Conservation (phyloP, 345 rosid genomes). For the Heritiera littoralis region DNA sequence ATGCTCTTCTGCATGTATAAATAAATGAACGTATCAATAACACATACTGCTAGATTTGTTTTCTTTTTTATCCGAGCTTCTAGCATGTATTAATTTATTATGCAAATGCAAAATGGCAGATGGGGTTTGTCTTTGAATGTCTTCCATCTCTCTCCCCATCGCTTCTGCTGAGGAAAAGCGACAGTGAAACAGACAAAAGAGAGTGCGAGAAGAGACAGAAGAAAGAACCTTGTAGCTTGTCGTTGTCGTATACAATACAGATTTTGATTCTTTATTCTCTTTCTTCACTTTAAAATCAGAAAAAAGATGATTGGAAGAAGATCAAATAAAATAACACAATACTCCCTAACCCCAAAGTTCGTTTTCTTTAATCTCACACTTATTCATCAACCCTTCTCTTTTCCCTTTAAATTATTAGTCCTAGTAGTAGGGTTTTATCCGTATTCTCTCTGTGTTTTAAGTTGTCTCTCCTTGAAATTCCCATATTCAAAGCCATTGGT, state of each 20-base stretch:
- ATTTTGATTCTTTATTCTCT: conserved; percentile 38
- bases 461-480: conserved; percentile 59
- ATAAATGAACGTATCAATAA: background rate
- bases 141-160: conserved; percentile 6
- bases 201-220: conserved; percentile 53
- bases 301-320: conserved; percentile 8
- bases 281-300: conserved; percentile 19
- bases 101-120: conserved; percentile 1
- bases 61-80: background rate
- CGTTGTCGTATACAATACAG: conserved; percentile 43
- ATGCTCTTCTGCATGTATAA: conserved; percentile 10
- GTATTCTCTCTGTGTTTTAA: conserved; percentile 52
- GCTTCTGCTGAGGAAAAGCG: conserved; percentile 16
- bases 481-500: conserved; percentile 19
- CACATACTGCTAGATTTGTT: background rate
- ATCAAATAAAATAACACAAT: background rate
- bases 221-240: conserved; percentile 51
- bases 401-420: background rate
- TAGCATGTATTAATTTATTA: background rate
- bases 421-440: conserved; percentile 23
- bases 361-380: background rate
- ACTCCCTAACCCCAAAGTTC: no score
- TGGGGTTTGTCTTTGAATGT: background rate
- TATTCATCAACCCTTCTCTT: background rate
- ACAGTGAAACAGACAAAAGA: conserved; percentile 52